A percentile compares a stretch with the other conserved stretches of the same genome.
Evolutionary conservation across 1,284 basidiomycete genomes (phyloP).

Genomic region (Apiotrichum siamense): DNA sequence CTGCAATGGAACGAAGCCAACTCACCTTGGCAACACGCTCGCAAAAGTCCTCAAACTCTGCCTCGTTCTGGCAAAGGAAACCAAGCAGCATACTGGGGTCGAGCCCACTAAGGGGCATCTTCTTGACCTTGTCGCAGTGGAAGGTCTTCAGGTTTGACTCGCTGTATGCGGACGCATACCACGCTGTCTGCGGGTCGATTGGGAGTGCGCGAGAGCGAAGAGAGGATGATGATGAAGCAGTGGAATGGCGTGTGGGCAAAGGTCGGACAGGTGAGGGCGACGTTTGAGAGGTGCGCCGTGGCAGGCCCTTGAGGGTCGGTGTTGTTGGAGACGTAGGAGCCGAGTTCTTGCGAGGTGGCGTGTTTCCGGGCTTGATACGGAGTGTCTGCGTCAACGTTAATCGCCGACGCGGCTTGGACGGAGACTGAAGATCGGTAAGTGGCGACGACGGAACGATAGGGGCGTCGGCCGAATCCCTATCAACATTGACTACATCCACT

Average conservation of each 20-base stretch:
- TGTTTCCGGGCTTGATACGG: not conserved
- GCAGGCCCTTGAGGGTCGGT: not conserved
- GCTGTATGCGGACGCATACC: constrained; percentile 61
- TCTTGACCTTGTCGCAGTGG: constrained; percentile 87
- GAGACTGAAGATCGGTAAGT: not conserved
- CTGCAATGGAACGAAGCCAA: not conserved
- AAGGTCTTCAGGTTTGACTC: constrained; percentile 71
- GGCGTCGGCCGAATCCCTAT: constrained; percentile 14
- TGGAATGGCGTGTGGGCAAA: not conserved
- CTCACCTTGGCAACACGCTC: constrained; percentile 62
- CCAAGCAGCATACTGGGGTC: constrained; percentile 97
- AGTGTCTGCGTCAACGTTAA: not conserved
- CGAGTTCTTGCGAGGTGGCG: not conserved
- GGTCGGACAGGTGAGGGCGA: constrained; percentile 5
- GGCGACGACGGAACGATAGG: not conserved
- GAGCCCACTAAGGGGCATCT: constrained; percentile 83
- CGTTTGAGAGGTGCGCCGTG: not conserved
- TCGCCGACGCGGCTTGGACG: not conserved
- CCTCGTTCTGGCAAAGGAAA: constrained; percentile 75
- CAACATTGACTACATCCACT: constrained; percentile 35
- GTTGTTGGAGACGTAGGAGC: not conserved
- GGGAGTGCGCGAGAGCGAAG: constrained; percentile 1
- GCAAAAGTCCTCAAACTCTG: constrained; percentile 77
- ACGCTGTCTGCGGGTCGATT: constrained; percentile 49
- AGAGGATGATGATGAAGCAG: not conserved